Base-by-base conservation (phyloP, 345 rosid genomes). In the Pseudoturritis turrita region DNA sequence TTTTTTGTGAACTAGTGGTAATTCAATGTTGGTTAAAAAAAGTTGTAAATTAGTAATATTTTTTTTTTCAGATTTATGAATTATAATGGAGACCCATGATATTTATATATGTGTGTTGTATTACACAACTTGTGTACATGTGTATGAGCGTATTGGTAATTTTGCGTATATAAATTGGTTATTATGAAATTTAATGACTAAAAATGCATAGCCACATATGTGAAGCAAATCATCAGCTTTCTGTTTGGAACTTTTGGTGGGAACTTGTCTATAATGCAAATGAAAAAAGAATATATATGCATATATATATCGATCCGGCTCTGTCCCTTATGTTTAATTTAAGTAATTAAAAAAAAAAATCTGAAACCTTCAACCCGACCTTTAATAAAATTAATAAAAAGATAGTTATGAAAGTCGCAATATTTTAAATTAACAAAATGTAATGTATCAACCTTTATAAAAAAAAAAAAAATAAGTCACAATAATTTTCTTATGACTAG, bases 221-320 rank as follows among this genome's bases (percentile, higher is more conserved):
- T 23, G 51, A 65, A 45, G 69, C 65, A 57, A 18, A 56, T 57
- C 10, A 22, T 22, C 73, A 57, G 55, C 46, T 22, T 64, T 22
- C 36, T 45, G 56, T 23, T 56, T 22, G 53, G 56, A 45, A 45
- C 36, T 57, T 69, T 44, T 35, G 46, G 35, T 56, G 33, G 62
- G 53, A 68, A 54, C 64, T 56, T 56, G 41, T 45, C 45, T 68
- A 29, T 56, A 41, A 53, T 54, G 41, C 62, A 68, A n/a, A 18
- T 29, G 21, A 67, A 17, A 29, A 68, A 52, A 15, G 11, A n/a
- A 39, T 7, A 52, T 22, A 15, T 51, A 52, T 26, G n/a, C n/a
- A 57, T 35, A 26, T 17, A 52, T 17, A 17, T 10, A 25, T 41
- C 10, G n/a, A n/a, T n/a, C n/a, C n/a, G 10, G 62, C 62, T 68